phyloP scores from a whole-genome alignment of 2,329 filamentous ascomycete genomes.

The Diaporthe caulivora region DNA sequence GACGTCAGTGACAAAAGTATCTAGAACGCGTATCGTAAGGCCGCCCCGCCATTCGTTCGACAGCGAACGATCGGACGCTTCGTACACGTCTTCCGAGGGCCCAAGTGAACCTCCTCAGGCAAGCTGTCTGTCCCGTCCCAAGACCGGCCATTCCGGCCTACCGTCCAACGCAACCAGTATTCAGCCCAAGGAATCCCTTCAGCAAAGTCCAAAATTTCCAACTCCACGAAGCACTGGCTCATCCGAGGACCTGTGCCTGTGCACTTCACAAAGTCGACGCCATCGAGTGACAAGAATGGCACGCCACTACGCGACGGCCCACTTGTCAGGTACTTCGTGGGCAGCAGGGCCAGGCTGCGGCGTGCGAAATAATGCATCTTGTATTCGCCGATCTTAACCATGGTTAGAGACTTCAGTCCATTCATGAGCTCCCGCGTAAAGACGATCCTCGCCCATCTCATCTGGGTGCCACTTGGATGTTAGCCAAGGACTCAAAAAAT shows the following conservation, averaged over 20 bases:
- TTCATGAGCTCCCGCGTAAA: background rate
- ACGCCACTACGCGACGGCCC: background rate
- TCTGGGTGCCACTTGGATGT: background rate
- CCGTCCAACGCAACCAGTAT: background rate
- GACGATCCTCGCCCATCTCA: background rate
- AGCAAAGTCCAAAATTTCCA: background rate
- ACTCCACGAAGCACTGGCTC: background rate
- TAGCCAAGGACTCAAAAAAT: background rate
- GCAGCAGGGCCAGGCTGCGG: too few species aligned
- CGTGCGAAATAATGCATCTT: too few species aligned
- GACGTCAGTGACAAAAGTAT: background rate
- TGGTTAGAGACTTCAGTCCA: conserved; percentile 2
- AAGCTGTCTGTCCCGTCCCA: too few species aligned
- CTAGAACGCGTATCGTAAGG: background rate
- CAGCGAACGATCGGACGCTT: background rate
- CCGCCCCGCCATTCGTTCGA: background rate
- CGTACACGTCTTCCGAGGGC: background rate
- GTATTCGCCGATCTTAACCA: background rate
- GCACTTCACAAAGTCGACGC: background rate
- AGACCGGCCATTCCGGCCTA: background rate
- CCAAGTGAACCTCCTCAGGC: background rate
- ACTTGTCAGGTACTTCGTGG: background rate
- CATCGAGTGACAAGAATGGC: background rate
- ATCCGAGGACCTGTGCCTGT: too few species aligned
- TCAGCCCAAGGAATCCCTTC: background rate